Percentiles rank a stretch among this genome's conserved stretches.
phyloP scores from a whole-genome alignment of 2,329 filamentous ascomycete species.

The Pyricularia pennisetigena region DNA sequence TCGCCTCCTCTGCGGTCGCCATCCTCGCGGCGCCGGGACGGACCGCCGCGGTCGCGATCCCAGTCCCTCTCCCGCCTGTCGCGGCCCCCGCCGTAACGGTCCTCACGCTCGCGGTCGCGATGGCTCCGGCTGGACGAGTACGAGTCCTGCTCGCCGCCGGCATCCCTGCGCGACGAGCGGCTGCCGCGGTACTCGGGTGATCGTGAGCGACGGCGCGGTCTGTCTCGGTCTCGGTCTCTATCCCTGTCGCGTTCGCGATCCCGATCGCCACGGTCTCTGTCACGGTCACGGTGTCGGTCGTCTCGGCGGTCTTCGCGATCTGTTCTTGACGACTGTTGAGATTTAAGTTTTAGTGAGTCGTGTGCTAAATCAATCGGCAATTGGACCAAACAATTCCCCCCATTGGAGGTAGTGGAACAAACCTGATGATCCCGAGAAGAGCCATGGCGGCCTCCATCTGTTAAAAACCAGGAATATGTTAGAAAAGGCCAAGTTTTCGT shows the following conservation, averaged over 20 bases:
- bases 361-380: background rate
- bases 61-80: constrained; percentile 53
- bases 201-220: constrained; percentile 69
- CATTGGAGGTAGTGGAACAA: constrained; percentile 16
- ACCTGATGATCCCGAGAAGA: constrained; percentile 45
- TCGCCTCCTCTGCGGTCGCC: constrained; percentile 52
- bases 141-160: constrained; percentile 60
- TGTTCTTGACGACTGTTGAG: constrained; percentile 18
- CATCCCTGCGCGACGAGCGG: constrained; percentile 58
- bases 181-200: constrained; percentile 69
- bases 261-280: constrained; percentile 15
- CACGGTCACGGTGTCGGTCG: constrained; percentile 15
- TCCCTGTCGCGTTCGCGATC: constrained; percentile 7
- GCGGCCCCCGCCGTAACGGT: constrained; percentile 66
- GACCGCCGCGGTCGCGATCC: constrained; percentile 29
- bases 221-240: constrained; percentile 16
- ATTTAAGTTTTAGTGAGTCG: constrained; percentile 4
- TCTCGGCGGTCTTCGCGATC: constrained; percentile 19
- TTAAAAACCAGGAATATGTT: constrained; percentile 20
- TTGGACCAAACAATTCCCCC: background rate
- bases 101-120: constrained; percentile 86
- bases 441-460: constrained; percentile 38
- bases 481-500: constrained; percentile 6
- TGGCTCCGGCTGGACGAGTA: constrained; percentile 93
- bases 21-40: constrained; percentile 53